Percentiles rank a stretch among this genome's conserved stretches.
Conservation (phyloP, 139 green algal genomes). For the Limnomonas spitsbergensis region DNA sequence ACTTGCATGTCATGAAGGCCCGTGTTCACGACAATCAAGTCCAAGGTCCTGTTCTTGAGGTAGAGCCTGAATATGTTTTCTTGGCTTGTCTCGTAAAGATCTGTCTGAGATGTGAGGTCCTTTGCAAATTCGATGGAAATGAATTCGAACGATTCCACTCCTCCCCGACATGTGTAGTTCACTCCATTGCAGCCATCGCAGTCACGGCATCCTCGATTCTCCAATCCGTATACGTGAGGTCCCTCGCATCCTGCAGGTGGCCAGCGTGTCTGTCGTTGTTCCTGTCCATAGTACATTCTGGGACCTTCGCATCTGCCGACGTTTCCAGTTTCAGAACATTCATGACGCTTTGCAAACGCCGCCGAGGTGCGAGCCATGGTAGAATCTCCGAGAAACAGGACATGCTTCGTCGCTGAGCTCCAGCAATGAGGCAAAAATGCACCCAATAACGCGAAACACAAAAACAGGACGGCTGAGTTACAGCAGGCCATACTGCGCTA, state of each 20-base stretch:
- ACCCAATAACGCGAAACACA: too few relatives aligned
- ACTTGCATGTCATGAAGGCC: not conserved
- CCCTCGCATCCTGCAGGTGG: not conserved
- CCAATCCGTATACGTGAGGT: not conserved
- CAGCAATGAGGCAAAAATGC: too few relatives aligned
- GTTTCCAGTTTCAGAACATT: not conserved
- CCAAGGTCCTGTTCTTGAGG: not conserved
- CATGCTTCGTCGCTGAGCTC: too few relatives aligned
- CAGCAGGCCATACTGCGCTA: too few relatives aligned
- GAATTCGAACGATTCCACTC: not conserved
- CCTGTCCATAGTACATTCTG: not conserved
- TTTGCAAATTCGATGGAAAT: not conserved
- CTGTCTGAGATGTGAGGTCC: not conserved
- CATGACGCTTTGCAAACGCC: not conserved
- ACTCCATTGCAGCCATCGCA: not conserved
- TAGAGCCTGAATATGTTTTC: not conserved
- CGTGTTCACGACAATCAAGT: not conserved
- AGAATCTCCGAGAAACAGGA: not conserved
- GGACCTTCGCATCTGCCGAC: not conserved
- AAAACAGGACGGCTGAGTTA: too few relatives aligned
- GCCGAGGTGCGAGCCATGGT: not conserved
- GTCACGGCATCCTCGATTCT: not conserved
- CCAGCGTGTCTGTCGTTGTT: not conserved
- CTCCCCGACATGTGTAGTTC: not conserved
- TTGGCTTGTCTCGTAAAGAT: conserved; percentile 1